Evolutionary conservation across 768 basidiomycete genomes (phyloP), one percentile per base, ranked within the genome.

Genomic region (Suillus bovinus): DNA sequence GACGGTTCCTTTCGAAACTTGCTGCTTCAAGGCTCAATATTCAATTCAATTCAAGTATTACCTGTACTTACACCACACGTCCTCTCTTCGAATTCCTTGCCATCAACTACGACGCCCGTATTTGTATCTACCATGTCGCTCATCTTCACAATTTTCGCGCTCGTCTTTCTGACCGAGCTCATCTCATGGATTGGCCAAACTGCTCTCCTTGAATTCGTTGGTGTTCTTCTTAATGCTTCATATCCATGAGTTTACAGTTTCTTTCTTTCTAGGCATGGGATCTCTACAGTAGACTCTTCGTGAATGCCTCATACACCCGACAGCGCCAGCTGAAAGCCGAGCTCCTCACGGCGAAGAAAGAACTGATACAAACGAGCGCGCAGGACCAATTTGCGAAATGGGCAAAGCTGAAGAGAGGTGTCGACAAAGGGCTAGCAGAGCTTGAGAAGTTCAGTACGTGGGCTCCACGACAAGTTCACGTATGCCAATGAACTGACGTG

Each of bases 311-410:
- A 34, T 79, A 83, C 16, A 68, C 81, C 49, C 79, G 83, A 63
- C 92, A 96, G 70, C 80, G 83, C 27, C 76, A 81, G 63, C 86
- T 98, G 67, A 94, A 96, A 76, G 78, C 83, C 9, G 88, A 95
- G 60, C 85, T 98, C 34, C 80, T 98, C 49, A 74, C 78, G 33
- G 89, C 86, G 41, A 96, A 96, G 77, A 82, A 90, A 29, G 94
- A 98, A 72, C 86, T 99, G 4, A 74, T 90, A 65, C 87, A 87
- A 72, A 99, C 95, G 38, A 94, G 92, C 69, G 91, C 94, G 20
- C 97, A 99, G 72, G 96, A 98, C 71, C 93, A 99, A 71, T 99
- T 99, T 73, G 93, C 95, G 22, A 98, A 94, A 78, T 99, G 97
- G 96, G 96, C 96, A 53, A 95, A 94, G 78, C 78, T 99, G 71